Evolutionary conservation across 768 basidiomycete genomes (phyloP).

Genomic region (Suillus weaverae): DNA sequence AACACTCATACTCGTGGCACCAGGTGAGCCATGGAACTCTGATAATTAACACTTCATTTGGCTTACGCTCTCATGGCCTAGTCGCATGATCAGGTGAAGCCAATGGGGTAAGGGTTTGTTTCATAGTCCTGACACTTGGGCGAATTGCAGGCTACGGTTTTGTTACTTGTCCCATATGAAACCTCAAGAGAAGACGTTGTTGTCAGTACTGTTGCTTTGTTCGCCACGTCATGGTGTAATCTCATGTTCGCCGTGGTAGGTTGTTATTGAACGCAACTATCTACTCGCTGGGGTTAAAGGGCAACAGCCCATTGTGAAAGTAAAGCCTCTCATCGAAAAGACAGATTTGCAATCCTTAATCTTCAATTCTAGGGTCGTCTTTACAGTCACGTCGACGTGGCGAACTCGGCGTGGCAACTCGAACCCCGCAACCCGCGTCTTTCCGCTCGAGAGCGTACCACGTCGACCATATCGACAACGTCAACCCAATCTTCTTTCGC

Average conservation of each 20-base stretch:
- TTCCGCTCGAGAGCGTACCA: constrained; percentile 68
- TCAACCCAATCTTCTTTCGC: constrained; percentile 83
- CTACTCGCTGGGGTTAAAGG: constrained; percentile 74
- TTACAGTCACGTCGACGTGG: constrained; percentile 66
- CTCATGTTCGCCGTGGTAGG: constrained; percentile 40
- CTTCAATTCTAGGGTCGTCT: constrained; percentile 57
- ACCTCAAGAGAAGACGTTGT: constrained; percentile 70
- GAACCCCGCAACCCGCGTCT: constrained; percentile 52
- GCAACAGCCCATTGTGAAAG: constrained; percentile 73
- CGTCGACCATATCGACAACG: constrained; percentile 70
- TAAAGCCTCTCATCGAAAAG: constrained; percentile 29
- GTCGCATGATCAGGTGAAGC: constrained; percentile 82
- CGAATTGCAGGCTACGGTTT: constrained; percentile 63
- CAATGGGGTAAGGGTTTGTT: constrained; percentile 14
- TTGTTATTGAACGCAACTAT: constrained; percentile 68
- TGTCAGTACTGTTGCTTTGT: constrained; percentile 40
- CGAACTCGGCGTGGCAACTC: constrained; percentile 76
- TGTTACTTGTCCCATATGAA: constrained; percentile 71
- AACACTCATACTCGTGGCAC: constrained; percentile 77
- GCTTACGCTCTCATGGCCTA: constrained; percentile 27
- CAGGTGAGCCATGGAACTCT: constrained; percentile 50
- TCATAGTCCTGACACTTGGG: constrained; percentile 20
- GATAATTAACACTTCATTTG: constrained; percentile 14
- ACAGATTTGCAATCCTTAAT: constrained; percentile 1
- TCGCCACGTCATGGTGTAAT: background rate